phyloP scores from a whole-genome alignment of 2,329 filamentous ascomycete genomes.

The Fusarium mexicanum region DNA sequence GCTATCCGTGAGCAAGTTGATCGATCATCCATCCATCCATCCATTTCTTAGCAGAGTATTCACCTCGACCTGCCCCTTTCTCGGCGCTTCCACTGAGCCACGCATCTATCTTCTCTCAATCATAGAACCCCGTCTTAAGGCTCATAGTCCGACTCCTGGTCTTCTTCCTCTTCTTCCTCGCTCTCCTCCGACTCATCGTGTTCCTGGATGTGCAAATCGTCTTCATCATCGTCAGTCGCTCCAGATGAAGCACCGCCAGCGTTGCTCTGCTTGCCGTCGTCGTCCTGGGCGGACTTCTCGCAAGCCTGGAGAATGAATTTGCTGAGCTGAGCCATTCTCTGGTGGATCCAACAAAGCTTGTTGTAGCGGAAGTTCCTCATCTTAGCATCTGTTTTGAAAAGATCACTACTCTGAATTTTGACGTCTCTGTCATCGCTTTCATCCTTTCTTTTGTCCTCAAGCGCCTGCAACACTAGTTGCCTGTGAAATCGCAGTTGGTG shows the following conservation, averaged over 20 bases:
- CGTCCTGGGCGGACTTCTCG: constrained; percentile 8
- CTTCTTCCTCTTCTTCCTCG: background rate
- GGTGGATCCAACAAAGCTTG: background rate
- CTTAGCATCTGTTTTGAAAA: background rate
- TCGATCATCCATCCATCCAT: background rate
- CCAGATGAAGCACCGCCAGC: background rate
- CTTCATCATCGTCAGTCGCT: background rate
- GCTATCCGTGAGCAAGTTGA: constrained; percentile 1
- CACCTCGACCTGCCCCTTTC: background rate
- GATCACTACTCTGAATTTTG: background rate
- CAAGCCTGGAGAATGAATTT: constrained; percentile 18
- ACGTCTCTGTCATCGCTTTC: background rate
- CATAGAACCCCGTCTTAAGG: background rate
- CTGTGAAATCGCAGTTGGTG: constrained; percentile 26
- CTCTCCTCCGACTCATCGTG: background rate
- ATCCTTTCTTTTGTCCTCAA: background rate
- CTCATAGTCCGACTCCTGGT: constrained; percentile 23
- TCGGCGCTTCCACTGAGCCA: background rate
- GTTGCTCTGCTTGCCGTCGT: background rate
- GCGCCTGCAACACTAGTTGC: background rate
- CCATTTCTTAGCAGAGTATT: background rate
- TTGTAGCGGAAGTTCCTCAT: constrained; percentile 6
- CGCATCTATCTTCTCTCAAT: background rate
- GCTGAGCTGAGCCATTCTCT: background rate
- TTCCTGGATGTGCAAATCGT: background rate